Evolutionary conservation across 2,329 filamentous ascomycete genomes (phyloP), one percentile per base, ranked within the genome.

Genomic region (Stachybotrys chlorohalonatus): DNA sequence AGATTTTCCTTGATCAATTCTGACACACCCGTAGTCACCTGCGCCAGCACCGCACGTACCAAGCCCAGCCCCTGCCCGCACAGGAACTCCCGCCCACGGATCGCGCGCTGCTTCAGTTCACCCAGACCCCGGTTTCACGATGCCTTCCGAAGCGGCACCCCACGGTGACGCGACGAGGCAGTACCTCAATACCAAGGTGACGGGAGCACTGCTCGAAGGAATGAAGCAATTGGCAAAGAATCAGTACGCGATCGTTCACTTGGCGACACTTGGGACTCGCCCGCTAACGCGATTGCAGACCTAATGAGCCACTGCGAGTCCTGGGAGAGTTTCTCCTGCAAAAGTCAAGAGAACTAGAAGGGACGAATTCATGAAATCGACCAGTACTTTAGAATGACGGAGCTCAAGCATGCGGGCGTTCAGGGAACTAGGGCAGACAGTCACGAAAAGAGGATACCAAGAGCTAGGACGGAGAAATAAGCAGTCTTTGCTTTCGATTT

Each of bases 221-320:
- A 87, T 91, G 85, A 90, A 90, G 72, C 70, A 79, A 54, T 67
- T 91, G 57, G 85, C 85, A 5, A 84, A 81, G 60, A 84, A 90
- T 47, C 82, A 86, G 87, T 90, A 70, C 64, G 85, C 78, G 55
- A 82, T 52, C 47, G 24, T 15, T 17, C 6, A 32, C 7, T 6
- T 7, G 32, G 9, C 13, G 15, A 8, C 46, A 11, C 8, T 16
- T 8, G 45, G 5, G 13, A 36, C n/a, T 17, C 42, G 17, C 15
- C 6, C 7, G 47, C 57, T 64, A 52, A 65, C 48, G 52, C 31
- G 32, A 39, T 6, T 45, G 2, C 53, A 76, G 87, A 60, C 87
- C 87, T 2, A 75, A 77, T 39, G 84, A 90, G 61, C 87, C 87
- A 17, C 70, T 91, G 15, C 80, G 83, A 51, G 80, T 83, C 8